A percentile compares a stretch with the other conserved stretches of the same genome.
phyloP scores from a whole-genome alignment of 78 protist genomes.

The Emiliania huxleyi region DNA sequence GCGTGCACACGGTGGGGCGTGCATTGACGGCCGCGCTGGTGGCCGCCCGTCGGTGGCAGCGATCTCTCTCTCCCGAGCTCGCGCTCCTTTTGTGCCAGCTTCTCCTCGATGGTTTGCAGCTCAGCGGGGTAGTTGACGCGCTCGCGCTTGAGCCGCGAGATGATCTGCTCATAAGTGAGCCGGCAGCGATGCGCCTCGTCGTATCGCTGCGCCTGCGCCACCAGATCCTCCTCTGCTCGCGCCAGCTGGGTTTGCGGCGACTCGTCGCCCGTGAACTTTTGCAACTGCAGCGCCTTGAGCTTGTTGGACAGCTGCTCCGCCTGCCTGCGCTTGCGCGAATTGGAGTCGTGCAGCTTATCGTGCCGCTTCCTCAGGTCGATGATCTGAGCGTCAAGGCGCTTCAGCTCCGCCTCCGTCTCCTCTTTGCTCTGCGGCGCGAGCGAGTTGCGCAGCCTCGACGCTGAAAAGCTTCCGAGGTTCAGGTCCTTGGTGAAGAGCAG shows the following conservation, averaged over 20 bases:
- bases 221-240: constrained; percentile 3
- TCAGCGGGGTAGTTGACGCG: constrained; percentile 43
- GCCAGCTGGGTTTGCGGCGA: background rate
- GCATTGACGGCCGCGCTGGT: too few relatives aligned
- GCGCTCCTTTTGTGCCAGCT: constrained; percentile 26
- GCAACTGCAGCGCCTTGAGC: background rate
- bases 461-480: background rate
- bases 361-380: background rate
- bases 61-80: too few relatives aligned
- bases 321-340: background rate
- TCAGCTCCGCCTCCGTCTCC: background rate
- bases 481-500: background rate
- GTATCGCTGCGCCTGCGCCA: constrained; percentile 52
- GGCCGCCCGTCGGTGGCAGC: too few relatives aligned
- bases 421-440: background rate
- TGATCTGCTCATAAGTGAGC: constrained; percentile 62
- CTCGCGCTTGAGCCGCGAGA: constrained; percentile 64
- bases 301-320: background rate
- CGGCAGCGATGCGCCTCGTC: constrained; percentile 59
- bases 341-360: background rate
- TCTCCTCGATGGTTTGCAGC: constrained; percentile 45
- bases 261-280: background rate
- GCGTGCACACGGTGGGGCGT: too few relatives aligned
- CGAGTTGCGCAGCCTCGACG: background rate
- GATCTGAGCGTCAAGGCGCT: constrained; percentile 15